These are phyloP conservation scores for Cladophialophora carrionii DNA, from an alignment of 2,329 filamentous ascomycete genomes.

Conservation along the genomic window DNA sequence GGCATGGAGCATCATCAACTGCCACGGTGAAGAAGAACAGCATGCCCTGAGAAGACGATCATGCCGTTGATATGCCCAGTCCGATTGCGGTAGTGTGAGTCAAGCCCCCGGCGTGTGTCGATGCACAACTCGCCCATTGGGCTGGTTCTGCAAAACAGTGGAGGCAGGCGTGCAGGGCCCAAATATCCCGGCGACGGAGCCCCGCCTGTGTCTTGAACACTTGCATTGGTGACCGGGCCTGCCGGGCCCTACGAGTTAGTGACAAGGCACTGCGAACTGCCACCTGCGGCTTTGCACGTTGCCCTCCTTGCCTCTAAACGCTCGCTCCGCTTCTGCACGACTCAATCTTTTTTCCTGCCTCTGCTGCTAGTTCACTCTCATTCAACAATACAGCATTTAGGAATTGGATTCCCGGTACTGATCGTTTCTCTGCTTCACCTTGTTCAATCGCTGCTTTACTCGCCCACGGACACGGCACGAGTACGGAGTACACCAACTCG, in stretches of 20 bases:
- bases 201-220: conserved; percentile 7
- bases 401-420: not conserved
- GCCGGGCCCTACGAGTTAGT: not conserved
- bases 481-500: not conserved
- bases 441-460: not conserved
- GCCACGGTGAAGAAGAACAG: not conserved
- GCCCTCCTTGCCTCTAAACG: conserved; percentile 2
- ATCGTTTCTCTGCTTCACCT: not conserved
- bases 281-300: not conserved
- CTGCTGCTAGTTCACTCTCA: not conserved
- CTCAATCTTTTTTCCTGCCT: conserved; percentile 4
- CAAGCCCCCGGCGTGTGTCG: conserved; percentile 2
- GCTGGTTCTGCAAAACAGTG: conserved; percentile 4
- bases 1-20: not conserved
- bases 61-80: not conserved
- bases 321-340: not conserved
- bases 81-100: not conserved
- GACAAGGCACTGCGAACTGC: conserved; percentile 1
- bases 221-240: conserved; percentile 10
- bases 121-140: conserved; percentile 5
- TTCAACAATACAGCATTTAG: not conserved
- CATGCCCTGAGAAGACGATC: conserved; percentile 1
- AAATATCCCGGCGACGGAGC: conserved; percentile 2
- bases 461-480: not conserved
- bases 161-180: not conserved